Percentiles rank a stretch among this genome's conserved stretches.
Evolutionary conservation across 176 grass and related monocot genomes (phyloP).

Genomic region (Avena sativa): DNA sequence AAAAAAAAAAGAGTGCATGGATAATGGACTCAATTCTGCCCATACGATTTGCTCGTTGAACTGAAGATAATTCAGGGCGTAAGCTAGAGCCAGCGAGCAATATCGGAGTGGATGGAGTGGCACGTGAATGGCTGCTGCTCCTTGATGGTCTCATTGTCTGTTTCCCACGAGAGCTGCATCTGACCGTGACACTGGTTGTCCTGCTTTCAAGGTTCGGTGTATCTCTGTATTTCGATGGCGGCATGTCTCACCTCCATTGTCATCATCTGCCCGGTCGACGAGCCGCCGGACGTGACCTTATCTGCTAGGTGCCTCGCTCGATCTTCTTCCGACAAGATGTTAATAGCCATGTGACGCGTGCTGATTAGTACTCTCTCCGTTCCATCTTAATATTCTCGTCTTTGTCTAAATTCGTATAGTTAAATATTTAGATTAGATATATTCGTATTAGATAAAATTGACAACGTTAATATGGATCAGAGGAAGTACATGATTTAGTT

Average conservation of each 20-base stretch:
- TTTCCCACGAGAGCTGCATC: neutral
- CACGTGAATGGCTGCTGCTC: neutral
- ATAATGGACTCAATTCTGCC: neutral
- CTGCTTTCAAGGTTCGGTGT: neutral
- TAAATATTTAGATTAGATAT: too few relatives aligned
- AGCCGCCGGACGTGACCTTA: constrained; percentile 27
- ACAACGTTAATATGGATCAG: too few relatives aligned
- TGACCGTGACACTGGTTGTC: neutral
- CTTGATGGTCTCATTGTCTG: neutral
- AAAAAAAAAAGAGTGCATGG: neutral
- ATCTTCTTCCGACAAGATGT: neutral
- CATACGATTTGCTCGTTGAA: neutral
- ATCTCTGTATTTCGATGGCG: neutral
- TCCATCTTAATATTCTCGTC: too few relatives aligned
- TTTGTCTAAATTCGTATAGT: too few relatives aligned
- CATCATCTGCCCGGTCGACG: neutral
- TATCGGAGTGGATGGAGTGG: neutral
- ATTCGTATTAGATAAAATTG: too few relatives aligned
- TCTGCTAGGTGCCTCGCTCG: neutral
- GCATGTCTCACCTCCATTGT: constrained; percentile 26
- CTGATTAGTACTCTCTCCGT: neutral
- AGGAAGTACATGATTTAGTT: too few relatives aligned
- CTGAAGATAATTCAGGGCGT: neutral
- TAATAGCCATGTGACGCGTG: neutral
- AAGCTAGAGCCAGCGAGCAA: neutral